Percentiles rank a stretch among this genome's conserved stretches.
Evolutionary conservation across 768 basidiomycete species (phyloP).

Genomic region (Lactarius trivialis): DNA sequence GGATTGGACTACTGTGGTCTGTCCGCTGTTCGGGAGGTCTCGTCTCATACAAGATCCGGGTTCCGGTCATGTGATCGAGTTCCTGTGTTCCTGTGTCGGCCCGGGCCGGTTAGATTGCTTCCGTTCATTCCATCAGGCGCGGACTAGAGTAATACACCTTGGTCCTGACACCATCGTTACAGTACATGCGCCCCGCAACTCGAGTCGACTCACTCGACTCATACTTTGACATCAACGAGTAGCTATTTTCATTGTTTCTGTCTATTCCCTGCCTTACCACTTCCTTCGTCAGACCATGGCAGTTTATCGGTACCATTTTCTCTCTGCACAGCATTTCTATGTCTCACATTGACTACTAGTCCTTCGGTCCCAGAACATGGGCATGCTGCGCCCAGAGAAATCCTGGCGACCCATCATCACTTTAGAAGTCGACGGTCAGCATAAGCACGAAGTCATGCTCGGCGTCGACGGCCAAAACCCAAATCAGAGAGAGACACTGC

Average conservation of each 20-base stretch:
- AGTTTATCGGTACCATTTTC: conserved; percentile 25
- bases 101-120: no score
- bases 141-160: not conserved
- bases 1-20: not conserved
- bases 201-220: not conserved
- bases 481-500: conserved; percentile 49
- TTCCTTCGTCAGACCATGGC: conserved; percentile 27
- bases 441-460: conserved; percentile 49
- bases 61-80: not conserved
- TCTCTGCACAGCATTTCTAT: not conserved
- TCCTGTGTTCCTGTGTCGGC: no score
- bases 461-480: conserved; percentile 67
- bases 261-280: not conserved
- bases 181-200: not conserved
- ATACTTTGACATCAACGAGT: not conserved
- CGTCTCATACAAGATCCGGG: not conserved
- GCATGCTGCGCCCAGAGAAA: conserved; percentile 47
- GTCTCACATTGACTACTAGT: conserved; percentile 26
- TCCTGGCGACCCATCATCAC: conserved; percentile 64
- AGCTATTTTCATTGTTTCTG: not conserved
- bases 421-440: conserved; percentile 46
- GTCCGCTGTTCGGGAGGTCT: no score
- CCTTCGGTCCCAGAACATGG: conserved; percentile 35
- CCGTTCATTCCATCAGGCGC: not conserved
- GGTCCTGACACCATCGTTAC: not conserved